Evolutionary conservation across 83 land plant species (phyloP).

Genomic region (Picea mariana): DNA sequence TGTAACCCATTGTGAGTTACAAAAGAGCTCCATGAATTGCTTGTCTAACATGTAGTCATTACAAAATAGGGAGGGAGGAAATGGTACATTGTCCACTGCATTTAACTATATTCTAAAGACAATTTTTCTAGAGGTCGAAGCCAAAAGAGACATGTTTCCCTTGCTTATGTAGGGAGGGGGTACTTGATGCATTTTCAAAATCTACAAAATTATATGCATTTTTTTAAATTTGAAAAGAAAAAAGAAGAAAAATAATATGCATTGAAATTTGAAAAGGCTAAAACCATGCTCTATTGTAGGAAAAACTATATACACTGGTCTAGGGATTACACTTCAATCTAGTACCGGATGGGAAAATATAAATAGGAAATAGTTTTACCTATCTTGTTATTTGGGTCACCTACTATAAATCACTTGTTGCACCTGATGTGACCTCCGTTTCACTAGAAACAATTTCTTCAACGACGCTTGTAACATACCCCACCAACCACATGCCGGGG

Average conservation of each 20-base stretch:
- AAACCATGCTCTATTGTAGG: neutral
- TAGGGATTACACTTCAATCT: neutral
- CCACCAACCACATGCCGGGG: too few species aligned
- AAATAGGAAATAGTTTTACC: conserved; percentile 34
- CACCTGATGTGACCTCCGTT: conserved; percentile 87
- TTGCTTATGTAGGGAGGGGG: too few species aligned
- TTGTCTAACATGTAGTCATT: neutral
- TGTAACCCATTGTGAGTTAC: conserved; percentile 68
- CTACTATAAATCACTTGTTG: conserved; percentile 85
- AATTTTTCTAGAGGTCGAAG: too few species aligned
- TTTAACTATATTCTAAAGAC: too few species aligned
- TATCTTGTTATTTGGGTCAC: conserved; percentile 80
- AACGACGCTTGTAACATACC: too few species aligned
- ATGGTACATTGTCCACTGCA: too few species aligned
- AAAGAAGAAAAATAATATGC: neutral
- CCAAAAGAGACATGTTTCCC: too few species aligned
- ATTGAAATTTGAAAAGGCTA: neutral
- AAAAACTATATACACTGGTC: neutral
- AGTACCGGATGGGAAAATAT: neutral
- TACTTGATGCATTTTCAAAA: neutral
- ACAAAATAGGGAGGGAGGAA: neutral
- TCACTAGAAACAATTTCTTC: conserved; percentile 43
- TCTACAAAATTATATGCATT: too few species aligned
- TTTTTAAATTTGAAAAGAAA: neutral
- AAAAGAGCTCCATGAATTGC: neutral